Evolutionary conservation across 148 eudicot species (phyloP), one percentile per base, ranked within the genome.

Genomic region (Heliosperma pusillum): DNA sequence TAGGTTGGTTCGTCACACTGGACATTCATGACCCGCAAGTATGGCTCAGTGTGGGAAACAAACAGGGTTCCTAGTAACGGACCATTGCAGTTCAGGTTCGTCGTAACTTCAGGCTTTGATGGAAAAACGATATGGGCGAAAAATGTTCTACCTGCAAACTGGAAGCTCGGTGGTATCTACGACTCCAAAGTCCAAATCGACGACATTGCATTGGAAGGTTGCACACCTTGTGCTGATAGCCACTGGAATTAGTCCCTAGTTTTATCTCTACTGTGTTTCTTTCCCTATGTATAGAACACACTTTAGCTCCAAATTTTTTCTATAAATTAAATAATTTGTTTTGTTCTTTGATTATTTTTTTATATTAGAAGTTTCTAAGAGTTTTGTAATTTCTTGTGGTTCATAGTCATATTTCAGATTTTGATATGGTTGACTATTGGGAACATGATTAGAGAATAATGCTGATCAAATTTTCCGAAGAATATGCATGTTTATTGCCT

Each of bases 31-130:
- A 84, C 74, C 16, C 67, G 97, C 26, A 88, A 82, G 42, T 22
- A 87, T 40, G 95, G 98, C 2, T 94, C 97, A 0, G 85, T 93
- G 24, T 93, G 98, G 98, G 89, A 86, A 73, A 85, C 93, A 24
- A 81, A 79, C 42, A 65, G 81, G 66, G 88, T 78, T 11, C 97
- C 91, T 2, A 26, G 60, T 4, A 17, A 12, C 7, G 97, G 94
- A 72, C 76, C 92, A 13, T 45, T 93, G 73, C 90, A 87, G 63
- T 81, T 93, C 33, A 81, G 93, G 42, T 72, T 93, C 29, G 81
- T 82, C 33, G 90, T 89, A 61, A 93, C 95, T 0, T 70, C 89
- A 26, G 98, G 98, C 29, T 93, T 75, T 20, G 97, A 93, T 66
- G 98, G 97, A 30, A 89, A 91, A 65, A 56, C 71, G 47, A 57